A percentile compares a stretch with the other conserved stretches of the same genome.
phyloP scores from a whole-genome alignment of 495 filamentous ascomycete genomes.

The Wilcoxina mikolae region DNA sequence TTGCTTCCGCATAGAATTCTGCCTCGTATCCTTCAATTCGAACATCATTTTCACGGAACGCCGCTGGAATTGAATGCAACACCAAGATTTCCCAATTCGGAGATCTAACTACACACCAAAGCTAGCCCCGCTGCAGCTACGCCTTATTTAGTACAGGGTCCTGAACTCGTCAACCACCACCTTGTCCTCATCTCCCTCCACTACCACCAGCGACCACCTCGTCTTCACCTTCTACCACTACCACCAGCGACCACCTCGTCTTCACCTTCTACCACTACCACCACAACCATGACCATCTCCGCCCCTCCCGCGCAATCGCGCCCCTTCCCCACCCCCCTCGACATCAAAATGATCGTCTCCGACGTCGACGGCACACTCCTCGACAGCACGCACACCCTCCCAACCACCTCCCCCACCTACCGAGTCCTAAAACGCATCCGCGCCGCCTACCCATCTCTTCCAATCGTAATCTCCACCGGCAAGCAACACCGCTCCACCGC shows the following conservation, averaged over 20 bases:
- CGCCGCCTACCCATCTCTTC: background rate
- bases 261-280: background rate
- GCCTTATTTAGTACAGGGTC: background rate
- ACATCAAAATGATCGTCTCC: constrained; percentile 6
- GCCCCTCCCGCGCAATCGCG: background rate
- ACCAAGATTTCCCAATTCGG: background rate
- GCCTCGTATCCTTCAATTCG: too few relatives aligned
- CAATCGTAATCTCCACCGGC: constrained; percentile 7
- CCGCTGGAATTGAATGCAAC: too few relatives aligned
- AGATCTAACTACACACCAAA: background rate
- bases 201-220: background rate
- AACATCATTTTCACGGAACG: too few relatives aligned
- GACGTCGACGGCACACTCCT: constrained; percentile 9
- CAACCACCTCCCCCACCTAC: constrained; percentile 6
- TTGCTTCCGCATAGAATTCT: too few relatives aligned
- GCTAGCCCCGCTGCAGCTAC: background rate
- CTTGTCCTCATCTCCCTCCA: background rate
- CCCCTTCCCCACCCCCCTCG: constrained; percentile 1
- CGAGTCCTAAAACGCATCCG: constrained; percentile 1
- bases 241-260: background rate
- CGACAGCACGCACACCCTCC: constrained; percentile 3
- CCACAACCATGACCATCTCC: constrained; percentile 2
- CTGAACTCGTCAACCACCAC: background rate
- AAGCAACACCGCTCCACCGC: constrained; percentile 7
- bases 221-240: background rate